Percentiles rank a stretch among this genome's conserved stretches.
phyloP scores from a whole-genome alignment of 768 basidiomycete species.

The Tricholoma terreum region DNA sequence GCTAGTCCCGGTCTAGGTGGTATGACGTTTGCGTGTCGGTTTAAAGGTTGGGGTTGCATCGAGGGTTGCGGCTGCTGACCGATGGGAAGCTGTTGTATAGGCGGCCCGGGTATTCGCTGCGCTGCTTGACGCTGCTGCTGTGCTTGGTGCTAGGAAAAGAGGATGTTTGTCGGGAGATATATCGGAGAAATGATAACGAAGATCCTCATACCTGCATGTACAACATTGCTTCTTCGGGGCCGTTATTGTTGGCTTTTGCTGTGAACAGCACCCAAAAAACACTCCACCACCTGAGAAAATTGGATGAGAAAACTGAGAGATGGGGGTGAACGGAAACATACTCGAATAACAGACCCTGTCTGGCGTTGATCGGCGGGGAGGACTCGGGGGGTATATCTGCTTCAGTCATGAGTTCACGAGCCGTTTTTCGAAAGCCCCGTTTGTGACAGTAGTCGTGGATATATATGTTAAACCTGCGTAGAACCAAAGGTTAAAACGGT shows the following conservation, averaged over 20 bases:
- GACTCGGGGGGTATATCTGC: constrained; percentile 64
- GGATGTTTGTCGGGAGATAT: constrained; percentile 9
- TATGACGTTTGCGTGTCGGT: constrained; percentile 18
- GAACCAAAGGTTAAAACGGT: background rate
- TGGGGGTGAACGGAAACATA: constrained; percentile 34
- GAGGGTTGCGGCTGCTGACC: constrained; percentile 20
- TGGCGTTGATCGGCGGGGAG: constrained; percentile 76
- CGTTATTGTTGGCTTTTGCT: constrained; percentile 66
- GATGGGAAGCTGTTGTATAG: constrained; percentile 21
- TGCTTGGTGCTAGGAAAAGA: constrained; percentile 21
- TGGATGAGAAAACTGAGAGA: constrained; percentile 10
- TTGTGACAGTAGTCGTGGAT: constrained; percentile 84
- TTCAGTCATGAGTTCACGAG: constrained; percentile 60
- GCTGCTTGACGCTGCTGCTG: constrained; percentile 30
- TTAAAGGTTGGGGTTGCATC: constrained; percentile 23
- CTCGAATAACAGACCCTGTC: constrained; percentile 83
- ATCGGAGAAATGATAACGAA: constrained; percentile 15
- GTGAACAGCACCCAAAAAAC: constrained; percentile 87
- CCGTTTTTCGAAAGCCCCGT: constrained; percentile 74
- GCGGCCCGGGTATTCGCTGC: constrained; percentile 19
- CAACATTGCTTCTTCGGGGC: constrained; percentile 67
- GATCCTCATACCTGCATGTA: constrained; percentile 60
- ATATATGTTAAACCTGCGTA: constrained; percentile 81
- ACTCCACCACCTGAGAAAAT: constrained; percentile 71
- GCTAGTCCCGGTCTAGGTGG: constrained; percentile 17